Percentiles rank a stretch among this genome's conserved stretches.
These are phyloP conservation scores for Ustilago curta DNA, from an alignment of 1,284 basidiomycete genomes.

Conservation along the genomic window DNA sequence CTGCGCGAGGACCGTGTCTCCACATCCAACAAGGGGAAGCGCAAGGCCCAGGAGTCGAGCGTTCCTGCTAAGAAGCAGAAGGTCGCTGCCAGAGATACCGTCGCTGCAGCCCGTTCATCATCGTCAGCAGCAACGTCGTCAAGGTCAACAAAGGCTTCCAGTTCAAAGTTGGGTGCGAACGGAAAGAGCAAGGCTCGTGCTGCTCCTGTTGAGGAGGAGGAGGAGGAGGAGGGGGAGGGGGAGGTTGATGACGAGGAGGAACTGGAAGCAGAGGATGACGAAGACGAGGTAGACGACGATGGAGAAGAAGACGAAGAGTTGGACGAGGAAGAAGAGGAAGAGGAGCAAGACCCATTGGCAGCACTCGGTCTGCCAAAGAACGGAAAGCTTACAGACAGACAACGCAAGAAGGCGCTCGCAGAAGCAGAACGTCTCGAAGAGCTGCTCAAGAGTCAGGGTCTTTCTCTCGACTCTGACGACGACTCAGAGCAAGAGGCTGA, in stretches of 20 bases:
- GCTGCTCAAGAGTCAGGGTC: constrained; percentile 65
- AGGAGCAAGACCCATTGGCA: constrained; percentile 46
- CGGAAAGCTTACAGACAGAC: constrained; percentile 61
- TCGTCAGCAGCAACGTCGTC: constrained; percentile 65
- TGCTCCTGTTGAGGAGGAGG: constrained; percentile 53
- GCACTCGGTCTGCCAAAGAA: constrained; percentile 57
- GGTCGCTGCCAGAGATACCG: constrained; percentile 22
- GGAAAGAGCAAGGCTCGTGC: constrained; percentile 30
- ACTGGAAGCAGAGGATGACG: constrained; percentile 69
- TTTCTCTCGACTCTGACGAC: constrained; percentile 57
- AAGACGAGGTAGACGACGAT: constrained; percentile 53
- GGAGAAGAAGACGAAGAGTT: constrained; percentile 43
- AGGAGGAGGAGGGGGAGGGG: constrained; percentile 71
- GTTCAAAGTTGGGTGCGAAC: constrained; percentile 16
- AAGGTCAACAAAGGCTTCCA: constrained; percentile 61
- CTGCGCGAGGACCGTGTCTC: constrained; percentile 72
- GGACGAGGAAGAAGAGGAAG: constrained; percentile 32
- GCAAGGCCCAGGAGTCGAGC: constrained; percentile 68
- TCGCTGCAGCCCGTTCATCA: constrained; percentile 68
- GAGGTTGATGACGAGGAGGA: constrained; percentile 67
- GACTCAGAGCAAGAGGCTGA: constrained; percentile 41
- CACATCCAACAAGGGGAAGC: constrained; percentile 64
- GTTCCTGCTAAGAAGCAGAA: constrained; percentile 57
- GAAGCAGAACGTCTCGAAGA: constrained; percentile 68
- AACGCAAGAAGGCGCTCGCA: constrained; percentile 66